A percentile compares a stretch with the other conserved stretches of the same genome.
These are phyloP conservation scores for Aegle marmelos DNA, from an alignment of 345 rosid species.

Conservation along the genomic window DNA sequence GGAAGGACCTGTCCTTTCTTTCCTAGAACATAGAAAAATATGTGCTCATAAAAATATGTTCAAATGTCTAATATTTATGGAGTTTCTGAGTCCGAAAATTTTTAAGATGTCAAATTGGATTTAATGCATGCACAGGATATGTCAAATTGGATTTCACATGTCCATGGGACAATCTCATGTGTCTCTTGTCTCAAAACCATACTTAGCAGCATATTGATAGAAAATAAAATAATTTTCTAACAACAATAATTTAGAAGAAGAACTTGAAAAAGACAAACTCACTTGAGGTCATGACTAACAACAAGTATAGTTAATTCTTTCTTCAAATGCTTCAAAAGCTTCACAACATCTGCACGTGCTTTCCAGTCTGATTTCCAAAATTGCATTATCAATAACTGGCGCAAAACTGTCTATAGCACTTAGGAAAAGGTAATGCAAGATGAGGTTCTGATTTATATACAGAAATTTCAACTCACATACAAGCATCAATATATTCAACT, in stretches of 20 bases:
- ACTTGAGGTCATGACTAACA: constrained; percentile 95
- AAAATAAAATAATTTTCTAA: background rate
- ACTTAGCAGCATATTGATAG: background rate
- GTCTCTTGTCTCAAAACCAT: background rate
- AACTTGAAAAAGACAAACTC: constrained; percentile 23
- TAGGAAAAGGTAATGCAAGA: constrained; percentile 1
- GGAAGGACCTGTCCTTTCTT: background rate
- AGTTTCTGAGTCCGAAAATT: background rate
- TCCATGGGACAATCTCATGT: background rate
- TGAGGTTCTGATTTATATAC: background rate
- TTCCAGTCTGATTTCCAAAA: constrained; percentile 69
- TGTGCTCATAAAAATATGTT: background rate
- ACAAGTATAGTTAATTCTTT: constrained; percentile 78
- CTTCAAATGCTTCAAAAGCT: constrained; percentile 84
- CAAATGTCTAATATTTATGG: background rate
- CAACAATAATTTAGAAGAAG: constrained; percentile 10
- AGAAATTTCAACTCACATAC: background rate
- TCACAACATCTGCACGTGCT: constrained; percentile 85
- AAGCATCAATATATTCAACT: background rate
- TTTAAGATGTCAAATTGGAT: no score
- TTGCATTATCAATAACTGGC: background rate
- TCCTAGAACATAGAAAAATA: no score
- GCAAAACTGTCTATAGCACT: background rate
- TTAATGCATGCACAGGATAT: background rate
- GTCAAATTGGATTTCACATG: background rate